Evolutionary conservation across 352 stramenopile genomes (phyloP).

Genomic region (Pythium insidiosum): DNA sequence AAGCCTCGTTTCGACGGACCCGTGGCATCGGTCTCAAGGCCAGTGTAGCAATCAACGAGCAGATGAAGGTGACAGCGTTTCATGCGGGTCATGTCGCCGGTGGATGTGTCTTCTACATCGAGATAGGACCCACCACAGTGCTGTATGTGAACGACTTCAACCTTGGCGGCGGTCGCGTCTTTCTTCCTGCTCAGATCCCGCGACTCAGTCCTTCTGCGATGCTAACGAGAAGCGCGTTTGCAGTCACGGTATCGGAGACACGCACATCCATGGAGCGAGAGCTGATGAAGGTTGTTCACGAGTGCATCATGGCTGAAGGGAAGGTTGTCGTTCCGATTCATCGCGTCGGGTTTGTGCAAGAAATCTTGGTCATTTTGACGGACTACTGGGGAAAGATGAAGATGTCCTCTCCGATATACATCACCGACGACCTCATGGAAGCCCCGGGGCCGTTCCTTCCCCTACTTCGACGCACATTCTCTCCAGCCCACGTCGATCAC

Average conservation of each 20-base stretch:
- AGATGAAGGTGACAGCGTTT: slow-evolving; percentile 74
- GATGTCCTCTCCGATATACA: slow-evolving; percentile 46
- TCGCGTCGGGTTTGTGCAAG: slow-evolving; percentile 72
- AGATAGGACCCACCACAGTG: slow-evolving; percentile 63
- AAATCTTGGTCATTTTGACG: slow-evolving; percentile 61
- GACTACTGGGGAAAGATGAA: slow-evolving; percentile 67
- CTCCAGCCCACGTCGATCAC: slow-evolving; percentile 21
- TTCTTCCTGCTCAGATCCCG: slow-evolving; percentile 65
- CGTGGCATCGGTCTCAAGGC: slow-evolving; percentile 46
- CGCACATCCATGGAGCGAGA: slow-evolving; percentile 74
- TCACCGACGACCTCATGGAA: slow-evolving; percentile 55
- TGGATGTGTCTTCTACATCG: slow-evolving; percentile 68
- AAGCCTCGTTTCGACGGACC: slow-evolving; percentile 35
- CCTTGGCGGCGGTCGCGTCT: slow-evolving; percentile 52
- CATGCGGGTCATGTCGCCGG: slow-evolving; percentile 72
- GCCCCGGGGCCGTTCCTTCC: slow-evolving; percentile 47
- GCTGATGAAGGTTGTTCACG: slow-evolving; percentile 66
- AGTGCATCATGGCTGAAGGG: slow-evolving; percentile 61
- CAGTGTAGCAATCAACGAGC: slow-evolving; percentile 43
- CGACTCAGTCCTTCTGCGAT: slow-evolving; percentile 45
- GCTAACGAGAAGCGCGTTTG: slow-evolving; percentile 67
- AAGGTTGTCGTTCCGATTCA: slow-evolving; percentile 85
- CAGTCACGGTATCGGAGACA: slow-evolving; percentile 79
- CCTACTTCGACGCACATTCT: slow-evolving; percentile 59
- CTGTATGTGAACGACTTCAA: slow-evolving; percentile 80